Evolutionary conservation across 108 stramenopile species (phyloP).

Genomic region (Thalassiosira profunda): DNA sequence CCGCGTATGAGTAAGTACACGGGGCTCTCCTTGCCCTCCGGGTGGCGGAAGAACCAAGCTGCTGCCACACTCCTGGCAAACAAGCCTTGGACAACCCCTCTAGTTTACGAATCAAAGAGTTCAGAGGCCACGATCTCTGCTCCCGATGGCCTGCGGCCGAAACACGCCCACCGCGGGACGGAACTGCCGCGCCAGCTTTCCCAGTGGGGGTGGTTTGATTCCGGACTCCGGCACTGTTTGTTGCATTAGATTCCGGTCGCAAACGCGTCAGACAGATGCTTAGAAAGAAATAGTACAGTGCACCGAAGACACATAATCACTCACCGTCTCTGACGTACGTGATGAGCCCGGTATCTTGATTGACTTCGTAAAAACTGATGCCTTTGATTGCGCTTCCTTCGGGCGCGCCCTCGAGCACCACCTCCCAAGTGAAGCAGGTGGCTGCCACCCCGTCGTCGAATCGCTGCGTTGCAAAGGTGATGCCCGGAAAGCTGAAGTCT

Average conservation of each 20-base stretch:
- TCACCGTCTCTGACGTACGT: slow-evolving; percentile 75
- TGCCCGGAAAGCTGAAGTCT: slow-evolving; percentile 82
- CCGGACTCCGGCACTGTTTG: slow-evolving; percentile 79
- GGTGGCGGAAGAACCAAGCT: no score
- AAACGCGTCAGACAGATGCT: no score
- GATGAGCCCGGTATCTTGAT: slow-evolving; percentile 62
- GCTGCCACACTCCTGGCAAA: no score
- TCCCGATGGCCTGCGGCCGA: slow-evolving; percentile 33
- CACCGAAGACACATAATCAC: no score
- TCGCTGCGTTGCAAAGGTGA: slow-evolving; percentile 64
- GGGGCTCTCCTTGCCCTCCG: no score
- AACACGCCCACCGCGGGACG: slow-evolving; percentile 76
- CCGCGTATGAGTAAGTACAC: no score
- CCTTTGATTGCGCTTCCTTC: slow-evolving; percentile 71
- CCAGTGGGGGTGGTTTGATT: slow-evolving; percentile 76
- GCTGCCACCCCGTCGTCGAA: slow-evolving; percentile 72
- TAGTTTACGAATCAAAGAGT: neutral
- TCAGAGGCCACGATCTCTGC: slow-evolving; percentile 24
- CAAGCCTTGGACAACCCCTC: no score
- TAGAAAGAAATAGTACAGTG: no score
- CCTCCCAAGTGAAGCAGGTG: slow-evolving; percentile 86
- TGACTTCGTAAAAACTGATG: slow-evolving; percentile 77
- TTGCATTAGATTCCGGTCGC: no score
- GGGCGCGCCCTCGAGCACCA: slow-evolving; percentile 59
- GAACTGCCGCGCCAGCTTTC: slow-evolving; percentile 59